Conservation (phyloP, 192 early-diverging fungal species). For the Dissophora globulifera region DNA sequence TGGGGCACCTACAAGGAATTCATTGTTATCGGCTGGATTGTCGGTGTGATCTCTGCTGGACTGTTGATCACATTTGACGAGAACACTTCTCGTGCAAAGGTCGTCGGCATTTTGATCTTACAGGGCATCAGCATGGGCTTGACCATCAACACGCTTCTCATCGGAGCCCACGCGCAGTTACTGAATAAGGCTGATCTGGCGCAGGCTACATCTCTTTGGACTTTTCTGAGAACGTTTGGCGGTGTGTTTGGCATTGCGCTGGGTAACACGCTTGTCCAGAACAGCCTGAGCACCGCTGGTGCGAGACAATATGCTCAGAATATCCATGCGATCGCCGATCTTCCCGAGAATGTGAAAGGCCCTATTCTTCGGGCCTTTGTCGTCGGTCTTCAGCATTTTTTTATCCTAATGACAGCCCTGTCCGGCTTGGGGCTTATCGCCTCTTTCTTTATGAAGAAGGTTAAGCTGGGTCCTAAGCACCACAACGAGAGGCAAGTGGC, state of each 20-base stretch:
- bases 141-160: conserved; percentile 33
- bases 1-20: conserved; percentile 53
- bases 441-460: conserved; percentile 59
- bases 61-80: conserved; percentile 43
- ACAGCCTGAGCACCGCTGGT: conserved; percentile 26
- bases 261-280: conserved; percentile 63
- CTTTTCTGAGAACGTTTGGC: conserved; percentile 58
- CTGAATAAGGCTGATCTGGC: conserved; percentile 41
- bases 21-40: conserved; percentile 27
- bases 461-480: conserved; percentile 36
- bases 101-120: conserved; percentile 11
- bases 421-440: conserved; percentile 57
- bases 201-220: conserved; percentile 49
- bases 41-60: conserved; percentile 9
- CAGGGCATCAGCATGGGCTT: conserved; percentile 42
- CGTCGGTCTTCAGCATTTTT: conserved; percentile 60
- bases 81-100: conserved; percentile 26
- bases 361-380: conserved; percentile 67
- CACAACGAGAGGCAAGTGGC: conserved; percentile 1
- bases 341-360: conserved; percentile 39
- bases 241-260: conserved; percentile 71
- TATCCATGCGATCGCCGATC: conserved; percentile 24
- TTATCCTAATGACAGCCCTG: conserved; percentile 63
- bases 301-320: conserved; percentile 47
- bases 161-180: conserved; percentile 44